These are phyloP conservation scores for Amborella trichopoda DNA, from an alignment of 164 flowering plant species.

Conservation along the genomic window DNA sequence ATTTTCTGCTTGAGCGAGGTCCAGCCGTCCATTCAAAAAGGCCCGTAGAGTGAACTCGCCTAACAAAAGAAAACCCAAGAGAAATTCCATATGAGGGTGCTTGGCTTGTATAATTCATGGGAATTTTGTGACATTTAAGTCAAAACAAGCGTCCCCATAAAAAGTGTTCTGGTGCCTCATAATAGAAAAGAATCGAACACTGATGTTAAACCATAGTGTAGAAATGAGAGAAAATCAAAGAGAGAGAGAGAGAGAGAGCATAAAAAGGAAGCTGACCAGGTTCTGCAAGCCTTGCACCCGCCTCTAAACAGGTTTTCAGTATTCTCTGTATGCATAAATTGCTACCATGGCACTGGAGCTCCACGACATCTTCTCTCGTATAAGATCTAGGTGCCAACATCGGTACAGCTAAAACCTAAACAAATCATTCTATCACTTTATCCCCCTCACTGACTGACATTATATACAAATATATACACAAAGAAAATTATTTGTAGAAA, in stretches of 20 bases:
- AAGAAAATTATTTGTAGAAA: no score
- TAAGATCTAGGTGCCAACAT: slow-evolving; percentile 96
- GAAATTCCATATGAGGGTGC: no score
- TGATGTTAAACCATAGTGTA: not conserved
- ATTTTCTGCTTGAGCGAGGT: slow-evolving; percentile 93
- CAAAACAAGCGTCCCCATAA: no score
- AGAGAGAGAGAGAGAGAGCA: not conserved
- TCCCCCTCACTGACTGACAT: not conserved
- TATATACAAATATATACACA: not conserved
- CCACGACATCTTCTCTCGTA: slow-evolving; percentile 97
- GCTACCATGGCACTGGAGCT: slow-evolving; percentile 96
- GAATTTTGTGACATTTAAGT: no score
- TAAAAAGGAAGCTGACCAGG: slow-evolving; percentile 40
- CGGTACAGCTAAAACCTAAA: slow-evolving; percentile 74
- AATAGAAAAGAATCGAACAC: no score
- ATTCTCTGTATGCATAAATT: slow-evolving; percentile 79
- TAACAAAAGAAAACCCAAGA: slow-evolving; percentile 10
- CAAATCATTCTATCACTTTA: not conserved
- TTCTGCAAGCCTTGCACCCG: slow-evolving; percentile 94
- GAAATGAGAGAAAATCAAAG: not conserved
- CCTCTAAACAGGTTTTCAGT: slow-evolving; percentile 71
- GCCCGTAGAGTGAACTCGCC: slow-evolving; percentile 98
- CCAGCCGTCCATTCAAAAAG: slow-evolving; percentile 92
- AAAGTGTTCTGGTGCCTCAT: no score
- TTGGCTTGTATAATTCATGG: no score